A percentile compares a stretch with the other conserved stretches of the same genome.
phyloP scores from a whole-genome alignment of 208 protist genomes.

The Willaertia magna region DNA sequence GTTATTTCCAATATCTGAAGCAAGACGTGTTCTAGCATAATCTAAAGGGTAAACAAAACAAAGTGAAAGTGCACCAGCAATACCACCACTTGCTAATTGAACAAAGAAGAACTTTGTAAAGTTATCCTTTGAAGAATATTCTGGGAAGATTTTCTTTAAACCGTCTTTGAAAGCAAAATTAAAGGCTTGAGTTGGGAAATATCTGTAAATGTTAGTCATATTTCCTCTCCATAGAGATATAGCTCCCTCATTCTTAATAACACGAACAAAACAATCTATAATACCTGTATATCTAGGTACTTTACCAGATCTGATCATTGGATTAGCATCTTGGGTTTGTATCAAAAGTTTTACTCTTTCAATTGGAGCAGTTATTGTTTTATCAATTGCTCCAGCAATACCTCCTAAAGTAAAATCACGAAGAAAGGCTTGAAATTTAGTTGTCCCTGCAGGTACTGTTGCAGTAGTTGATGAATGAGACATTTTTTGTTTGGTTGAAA shows the following conservation, averaged over 20 bases:
- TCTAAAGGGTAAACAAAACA: constrained; percentile 91
- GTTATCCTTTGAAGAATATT: constrained; percentile 57
- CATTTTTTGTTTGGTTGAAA: too few species aligned
- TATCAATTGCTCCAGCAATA: constrained; percentile 49
- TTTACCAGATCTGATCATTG: constrained; percentile 19
- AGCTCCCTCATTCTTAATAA: constrained; percentile 75
- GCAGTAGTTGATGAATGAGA: too few species aligned
- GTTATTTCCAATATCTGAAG: constrained; percentile 67
- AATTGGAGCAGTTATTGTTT: constrained; percentile 81
- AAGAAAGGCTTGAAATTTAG: too few species aligned
- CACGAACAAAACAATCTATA: constrained; percentile 77
- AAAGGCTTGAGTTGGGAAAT: constrained; percentile 94
- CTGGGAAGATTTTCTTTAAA: constrained; percentile 81
- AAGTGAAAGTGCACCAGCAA: constrained; percentile 82
- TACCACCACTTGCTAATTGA: constrained; percentile 87
- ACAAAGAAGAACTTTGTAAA: constrained; percentile 69
- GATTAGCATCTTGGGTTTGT: constrained; percentile 70
- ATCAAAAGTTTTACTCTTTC: constrained; percentile 87
- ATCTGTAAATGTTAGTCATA: constrained; percentile 86
- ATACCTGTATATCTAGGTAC: constrained; percentile 75
- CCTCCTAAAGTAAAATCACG: constrained; percentile 16
- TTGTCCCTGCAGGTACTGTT: too few species aligned
- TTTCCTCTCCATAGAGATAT: constrained; percentile 90
- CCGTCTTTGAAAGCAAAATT: constrained; percentile 96
- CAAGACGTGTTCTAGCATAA: constrained; percentile 88